Conservation (phyloP, 2,329 filamentous ascomycete genomes). For the Xylaria sp. region DNA sequence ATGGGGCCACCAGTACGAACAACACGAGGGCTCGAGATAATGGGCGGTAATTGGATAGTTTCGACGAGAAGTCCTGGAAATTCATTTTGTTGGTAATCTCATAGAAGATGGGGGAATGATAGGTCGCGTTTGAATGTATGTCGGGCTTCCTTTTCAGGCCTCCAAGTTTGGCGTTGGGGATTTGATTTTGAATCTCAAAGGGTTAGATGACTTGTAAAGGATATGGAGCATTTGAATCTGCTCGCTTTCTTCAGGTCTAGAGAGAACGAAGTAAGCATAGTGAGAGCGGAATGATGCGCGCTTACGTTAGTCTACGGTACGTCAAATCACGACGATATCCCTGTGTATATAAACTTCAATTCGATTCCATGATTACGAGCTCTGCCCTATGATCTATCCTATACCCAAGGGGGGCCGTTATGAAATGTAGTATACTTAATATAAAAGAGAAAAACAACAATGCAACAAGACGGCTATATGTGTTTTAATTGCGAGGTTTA, state of each 20-base stretch:
- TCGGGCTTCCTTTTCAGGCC: conserved; percentile 20
- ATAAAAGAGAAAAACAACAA: background rate
- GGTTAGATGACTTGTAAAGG: conserved; percentile 24
- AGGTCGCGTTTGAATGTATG: conserved; percentile 19
- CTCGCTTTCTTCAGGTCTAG: conserved; percentile 13
- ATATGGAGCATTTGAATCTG: conserved; percentile 5
- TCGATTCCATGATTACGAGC: background rate
- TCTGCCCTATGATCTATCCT: no score
- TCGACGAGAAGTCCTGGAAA: conserved; percentile 4
- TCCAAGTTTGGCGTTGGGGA: conserved; percentile 37
- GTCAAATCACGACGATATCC: conserved; percentile 1
- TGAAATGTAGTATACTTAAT: no score
- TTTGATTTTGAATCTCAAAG: conserved; percentile 25
- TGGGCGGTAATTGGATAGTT: background rate
- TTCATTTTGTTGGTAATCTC: background rate
- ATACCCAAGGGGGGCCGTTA: background rate
- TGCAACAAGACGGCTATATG: background rate
- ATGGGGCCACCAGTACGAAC: conserved; percentile 34
- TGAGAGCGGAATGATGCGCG: conserved; percentile 16
- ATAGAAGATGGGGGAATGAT: background rate
- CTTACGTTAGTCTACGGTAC: conserved; percentile 19
- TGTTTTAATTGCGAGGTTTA: no score
- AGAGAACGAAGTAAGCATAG: background rate
- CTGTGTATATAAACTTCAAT: conserved; percentile 18
- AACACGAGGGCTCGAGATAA: conserved; percentile 16